Percentiles rank a stretch among this genome's conserved stretches.
Evolutionary conservation across 164 flowering plant species (phyloP).

Genomic region (Kalanchoe fedtschenkoi): DNA sequence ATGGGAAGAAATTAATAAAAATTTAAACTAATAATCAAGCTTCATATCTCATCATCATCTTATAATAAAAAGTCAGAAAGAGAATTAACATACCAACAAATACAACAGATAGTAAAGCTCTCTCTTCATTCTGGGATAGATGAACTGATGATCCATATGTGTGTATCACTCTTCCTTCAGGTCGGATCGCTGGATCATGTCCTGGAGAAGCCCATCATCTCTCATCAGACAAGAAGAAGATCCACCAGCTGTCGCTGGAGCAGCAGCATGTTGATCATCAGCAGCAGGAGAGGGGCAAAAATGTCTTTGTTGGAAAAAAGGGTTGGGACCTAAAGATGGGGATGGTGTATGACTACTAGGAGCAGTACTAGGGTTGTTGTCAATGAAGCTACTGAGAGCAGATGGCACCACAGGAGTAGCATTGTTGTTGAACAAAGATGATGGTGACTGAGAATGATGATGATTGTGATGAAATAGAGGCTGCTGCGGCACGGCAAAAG

Average conservation of each 20-base stretch:
- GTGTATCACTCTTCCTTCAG: neutral
- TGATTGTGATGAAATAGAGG: constrained; percentile 13
- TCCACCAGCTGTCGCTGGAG: neutral
- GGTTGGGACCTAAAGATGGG: neutral
- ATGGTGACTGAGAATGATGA: constrained; percentile 4
- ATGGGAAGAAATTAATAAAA: neutral
- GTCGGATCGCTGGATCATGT: constrained; percentile 19
- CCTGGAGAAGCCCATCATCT: constrained; percentile 73
- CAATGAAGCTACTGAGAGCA: constrained; percentile 1
- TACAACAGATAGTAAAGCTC: neutral
- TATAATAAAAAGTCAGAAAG: neutral
- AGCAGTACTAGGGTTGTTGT: constrained; percentile 10
- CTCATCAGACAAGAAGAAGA: constrained; percentile 24
- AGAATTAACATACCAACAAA: constrained; percentile 3
- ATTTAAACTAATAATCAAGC: neutral
- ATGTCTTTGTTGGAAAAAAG: constrained; percentile 19
- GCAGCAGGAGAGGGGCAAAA: constrained; percentile 12
- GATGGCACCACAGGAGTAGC: neutral
- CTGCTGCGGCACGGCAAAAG: constrained; percentile 9
- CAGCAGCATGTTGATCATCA: neutral
- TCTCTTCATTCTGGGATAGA: neutral
- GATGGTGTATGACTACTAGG: neutral
- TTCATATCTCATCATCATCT: neutral
- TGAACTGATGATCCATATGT: neutral
- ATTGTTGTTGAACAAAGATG: neutral